Evolutionary conservation across 2,329 filamentous ascomycete genomes (phyloP), one percentile per base, ranked within the genome.

Genomic region (Sporothrix sp.): DNA sequence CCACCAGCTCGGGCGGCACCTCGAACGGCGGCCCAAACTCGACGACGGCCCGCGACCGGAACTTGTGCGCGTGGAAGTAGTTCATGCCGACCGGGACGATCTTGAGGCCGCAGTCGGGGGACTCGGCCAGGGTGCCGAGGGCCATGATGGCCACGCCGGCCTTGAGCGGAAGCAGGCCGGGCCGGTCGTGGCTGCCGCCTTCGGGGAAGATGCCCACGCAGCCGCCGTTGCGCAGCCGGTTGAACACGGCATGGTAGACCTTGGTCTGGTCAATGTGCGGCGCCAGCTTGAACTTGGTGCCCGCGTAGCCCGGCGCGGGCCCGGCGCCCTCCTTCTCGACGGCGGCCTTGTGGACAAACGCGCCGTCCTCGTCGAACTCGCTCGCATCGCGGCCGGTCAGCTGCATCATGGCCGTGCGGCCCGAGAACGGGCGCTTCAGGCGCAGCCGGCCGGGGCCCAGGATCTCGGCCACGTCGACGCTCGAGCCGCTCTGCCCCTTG

Each of bases 51-150:
- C 93, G 81, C 56, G 91, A 97, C 40, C 91, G 85, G 68, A 98
- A 98, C 66, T 97, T 98, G 75, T 98, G 91, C 0, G 91, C 87
- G 67, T 97, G 91, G 70, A 98, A 98, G 68, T 98, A 98, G 68
- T 98, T 98, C 91, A 98, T 96, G 60, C 91, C 91, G 47, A 93
- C 90, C 3, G 93, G 93, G 21, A 98, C 87, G 60, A 98, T 96
- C 67, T 90, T 94, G 55, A 98, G 73, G 27, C 87, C 88, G 62
- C 87, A 95, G 57, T 91, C 76, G 3, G 90, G 90, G 55, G 90
- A 81, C 51, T 88, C 83, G 5, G 87, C 88, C 47, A 97, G 73
- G 1, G 93, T 85, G 35, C 91, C 91, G 32, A 98, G 77, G 11
- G 91, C 93, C 91, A 98, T 98, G 62, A 98, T 93, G 52, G 93